Evolutionary conservation across 2,329 filamentous ascomycete species (phyloP), one percentile per base, ranked within the genome.

Genomic region (Exserohilum rostratum): DNA sequence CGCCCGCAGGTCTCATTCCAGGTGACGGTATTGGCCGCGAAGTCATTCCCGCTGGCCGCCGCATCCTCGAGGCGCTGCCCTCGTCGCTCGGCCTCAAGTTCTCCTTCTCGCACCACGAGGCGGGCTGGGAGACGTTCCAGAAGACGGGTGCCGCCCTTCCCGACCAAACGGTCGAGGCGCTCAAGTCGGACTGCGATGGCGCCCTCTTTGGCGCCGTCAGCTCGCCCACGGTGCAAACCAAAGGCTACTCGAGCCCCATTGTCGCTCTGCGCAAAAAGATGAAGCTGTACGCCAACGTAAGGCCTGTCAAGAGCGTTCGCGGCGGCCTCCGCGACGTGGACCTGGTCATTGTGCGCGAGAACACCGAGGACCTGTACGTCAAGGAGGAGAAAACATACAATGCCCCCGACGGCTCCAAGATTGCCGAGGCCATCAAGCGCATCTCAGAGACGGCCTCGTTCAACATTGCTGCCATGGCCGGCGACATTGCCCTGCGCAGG

Each of bases 1-100:
- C n/a, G n/a, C n/a, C 6, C 6, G 6, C 60, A 96, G 93, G 93
- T 76, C 90, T 98, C 70, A 98, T 99, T 75, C 90, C 95, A 69
- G 95, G 95, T 73, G 95, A 99, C 80, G 95, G 95, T 78, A 99
- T 99, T 79, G 95, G 95, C 79, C 91, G 91, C 75, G 95, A 99
- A 80, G 95, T 99, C 76, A 98, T 99, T 78, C 95, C 95, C 64
- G 85, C 95, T 50, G 95, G 93, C 46, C 90, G 91, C 69, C 89
- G 90, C 62, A 83, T 98, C 67, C 90, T 99, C 72, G 93, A 99
- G 82, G 90, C 95, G 46, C 88, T 99, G 2, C 93, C 93, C 30
- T 78, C 88, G n/a, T 95, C 90, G n/a, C 82, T 97, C 43, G 89
- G 90, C 70, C 85, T 99, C 67, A 93, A 91, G 73, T 98, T 98